Conservation (phyloP, 2,329 filamentous ascomycete genomes). For the Dendryphion nanum region DNA sequence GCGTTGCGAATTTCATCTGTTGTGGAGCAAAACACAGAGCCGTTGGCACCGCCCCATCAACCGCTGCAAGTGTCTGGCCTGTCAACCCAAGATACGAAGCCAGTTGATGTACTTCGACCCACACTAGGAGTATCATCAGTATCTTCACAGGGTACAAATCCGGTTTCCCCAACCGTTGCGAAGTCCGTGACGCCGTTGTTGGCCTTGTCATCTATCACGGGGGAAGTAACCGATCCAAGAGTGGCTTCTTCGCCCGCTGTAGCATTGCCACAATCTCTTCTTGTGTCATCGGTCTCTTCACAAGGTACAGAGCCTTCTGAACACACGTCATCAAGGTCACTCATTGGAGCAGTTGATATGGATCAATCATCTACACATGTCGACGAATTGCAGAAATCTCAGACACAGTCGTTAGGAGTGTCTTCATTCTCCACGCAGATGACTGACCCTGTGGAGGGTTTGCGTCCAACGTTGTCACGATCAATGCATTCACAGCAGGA, state of each 20-base stretch:
- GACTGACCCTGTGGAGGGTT: constrained; percentile 15
- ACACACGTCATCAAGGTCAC: neutral
- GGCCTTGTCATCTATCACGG: constrained; percentile 24
- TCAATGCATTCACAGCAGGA: too few relatives aligned
- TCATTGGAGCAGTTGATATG: too few relatives aligned
- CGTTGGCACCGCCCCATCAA: constrained; percentile 1
- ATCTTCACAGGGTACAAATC: constrained; percentile 7
- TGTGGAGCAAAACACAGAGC: constrained; percentile 27
- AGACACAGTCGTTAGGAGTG: neutral
- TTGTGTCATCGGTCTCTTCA: constrained; percentile 26
- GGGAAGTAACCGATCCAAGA: constrained; percentile 26
- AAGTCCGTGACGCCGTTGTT: constrained; percentile 26
- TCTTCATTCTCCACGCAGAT: constrained; percentile 8
- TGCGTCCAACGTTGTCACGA: neutral
- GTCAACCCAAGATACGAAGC: neutral
- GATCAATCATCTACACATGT: neutral
- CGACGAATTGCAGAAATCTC: too few relatives aligned
- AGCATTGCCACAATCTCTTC: neutral
- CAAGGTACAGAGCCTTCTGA: constrained; percentile 7
- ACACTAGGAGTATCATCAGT: constrained; percentile 1
- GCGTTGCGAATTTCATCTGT: constrained; percentile 28
- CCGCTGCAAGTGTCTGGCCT: neutral
- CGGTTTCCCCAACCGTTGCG: constrained; percentile 25
- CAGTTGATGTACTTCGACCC: neutral
- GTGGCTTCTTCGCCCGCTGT: constrained; percentile 9